These are phyloP conservation scores for Solanum sitiens DNA, from an alignment of 257 asterid genomes.

Conservation along the genomic window DNA sequence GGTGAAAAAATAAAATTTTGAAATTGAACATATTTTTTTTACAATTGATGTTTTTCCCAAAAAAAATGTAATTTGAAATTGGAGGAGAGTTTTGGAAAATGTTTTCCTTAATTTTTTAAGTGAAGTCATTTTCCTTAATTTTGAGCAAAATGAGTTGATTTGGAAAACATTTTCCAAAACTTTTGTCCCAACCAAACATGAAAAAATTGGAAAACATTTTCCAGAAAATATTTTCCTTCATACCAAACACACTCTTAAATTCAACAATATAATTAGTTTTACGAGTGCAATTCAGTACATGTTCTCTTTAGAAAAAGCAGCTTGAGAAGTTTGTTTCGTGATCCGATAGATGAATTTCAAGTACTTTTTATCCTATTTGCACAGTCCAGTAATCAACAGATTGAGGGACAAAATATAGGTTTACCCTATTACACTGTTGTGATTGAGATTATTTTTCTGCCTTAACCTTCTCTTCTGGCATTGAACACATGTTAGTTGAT, in stretches of 20 bases:
- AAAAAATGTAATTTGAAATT: too few relatives aligned
- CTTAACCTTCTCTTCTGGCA: neutral
- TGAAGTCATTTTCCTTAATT: too few relatives aligned
- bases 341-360: neutral
- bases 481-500: neutral
- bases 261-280: neutral
- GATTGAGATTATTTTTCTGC: neutral
- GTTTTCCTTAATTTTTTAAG: too few relatives aligned
- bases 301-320: neutral
- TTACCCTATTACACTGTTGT: neutral
- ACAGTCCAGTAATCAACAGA: neutral
- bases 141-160: too few relatives aligned
- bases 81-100: too few relatives aligned
- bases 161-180: too few relatives aligned
- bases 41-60: too few relatives aligned
- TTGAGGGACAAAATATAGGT: neutral
- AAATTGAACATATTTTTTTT: too few relatives aligned
- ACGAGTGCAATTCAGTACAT: neutral
- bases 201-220: too few relatives aligned
- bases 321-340: neutral
- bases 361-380: neutral
- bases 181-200: too few relatives aligned
- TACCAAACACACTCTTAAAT: neutral
- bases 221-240: too few relatives aligned
- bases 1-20: too few relatives aligned